These are phyloP conservation scores for Fusarium tanahbumbuense DNA, from an alignment of 2,329 filamentous ascomycete genomes.

Conservation along the genomic window DNA sequence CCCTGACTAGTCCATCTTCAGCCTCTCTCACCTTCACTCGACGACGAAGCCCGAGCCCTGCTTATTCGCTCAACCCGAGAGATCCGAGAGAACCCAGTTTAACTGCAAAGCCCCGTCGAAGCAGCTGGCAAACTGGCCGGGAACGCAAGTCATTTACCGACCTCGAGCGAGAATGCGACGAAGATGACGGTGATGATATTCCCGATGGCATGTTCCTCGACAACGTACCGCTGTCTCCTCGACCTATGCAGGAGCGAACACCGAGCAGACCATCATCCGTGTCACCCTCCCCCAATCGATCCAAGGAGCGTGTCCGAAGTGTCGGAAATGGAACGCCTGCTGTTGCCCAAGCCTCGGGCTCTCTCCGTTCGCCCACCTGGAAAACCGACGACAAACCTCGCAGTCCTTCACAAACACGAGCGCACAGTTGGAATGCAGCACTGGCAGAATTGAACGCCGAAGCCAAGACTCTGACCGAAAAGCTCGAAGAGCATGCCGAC, in stretches of 20 bases:
- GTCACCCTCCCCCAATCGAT: conserved; percentile 65
- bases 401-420: conserved; percentile 64
- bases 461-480: conserved; percentile 79
- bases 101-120: conserved; percentile 60
- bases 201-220: conserved; percentile 83
- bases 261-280: conserved; percentile 65
- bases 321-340: conserved; percentile 74
- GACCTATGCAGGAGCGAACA: conserved; percentile 67
- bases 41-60: conserved; percentile 65
- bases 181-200: conserved; percentile 81
- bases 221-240: conserved; percentile 85
- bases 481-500: conserved; percentile 81
- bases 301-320: conserved; percentile 64
- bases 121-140: conserved; percentile 77
- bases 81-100: conserved; percentile 58
- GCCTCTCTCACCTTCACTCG: conserved; percentile 54
- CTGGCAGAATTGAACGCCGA: conserved; percentile 77
- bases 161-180: conserved; percentile 80
- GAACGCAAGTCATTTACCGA: conserved; percentile 76
- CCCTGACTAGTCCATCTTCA: conserved; percentile 47
- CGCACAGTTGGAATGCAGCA: conserved; percentile 80
- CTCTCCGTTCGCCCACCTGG: conserved; percentile 67
- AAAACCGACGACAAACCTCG: conserved; percentile 58
- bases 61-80: conserved; percentile 57
- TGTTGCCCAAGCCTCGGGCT: conserved; percentile 68